phyloP scores from a whole-genome alignment of 805 yeast genomes.

The Pichia ethanolica region DNA sequence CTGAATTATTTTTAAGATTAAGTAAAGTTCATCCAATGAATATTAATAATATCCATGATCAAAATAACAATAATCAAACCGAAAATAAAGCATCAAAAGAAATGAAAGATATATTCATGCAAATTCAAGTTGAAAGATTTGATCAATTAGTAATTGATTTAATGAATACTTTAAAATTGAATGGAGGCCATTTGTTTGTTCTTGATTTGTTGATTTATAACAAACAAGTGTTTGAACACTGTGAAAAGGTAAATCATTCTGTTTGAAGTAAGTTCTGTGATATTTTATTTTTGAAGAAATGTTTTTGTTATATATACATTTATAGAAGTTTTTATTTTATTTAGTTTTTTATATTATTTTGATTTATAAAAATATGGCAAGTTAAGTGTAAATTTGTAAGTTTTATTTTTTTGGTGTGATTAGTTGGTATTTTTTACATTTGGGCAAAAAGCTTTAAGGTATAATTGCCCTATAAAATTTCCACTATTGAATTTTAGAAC shows the following conservation, averaged over 20 bases:
- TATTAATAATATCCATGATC: background rate
- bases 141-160: conserved; percentile 35
- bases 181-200: conserved; percentile 53
- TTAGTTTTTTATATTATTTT: too few species aligned
- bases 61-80: background rate
- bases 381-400: too few species aligned
- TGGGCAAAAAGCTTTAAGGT: too few species aligned
- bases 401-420: too few species aligned
- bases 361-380: too few species aligned
- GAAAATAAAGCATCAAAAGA: background rate
- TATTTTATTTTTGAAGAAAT: too few species aligned
- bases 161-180: conserved; percentile 37
- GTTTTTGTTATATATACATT: too few species aligned
- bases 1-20: conserved; percentile 32
- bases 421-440: too few species aligned
- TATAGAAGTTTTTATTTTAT: too few species aligned
- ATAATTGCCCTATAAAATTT: too few species aligned
- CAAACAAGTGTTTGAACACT: conserved; percentile 38
- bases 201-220: conserved; percentile 51
- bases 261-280: background rate
- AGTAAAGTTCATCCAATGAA: conserved; percentile 27
- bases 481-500: too few species aligned
- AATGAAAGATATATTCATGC: conserved; percentile 28
- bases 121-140: conserved; percentile 16
- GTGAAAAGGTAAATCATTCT: conserved; percentile 26